Evolutionary conservation across 805 yeast species (phyloP).

Genomic region (Candida tammaniensis): DNA sequence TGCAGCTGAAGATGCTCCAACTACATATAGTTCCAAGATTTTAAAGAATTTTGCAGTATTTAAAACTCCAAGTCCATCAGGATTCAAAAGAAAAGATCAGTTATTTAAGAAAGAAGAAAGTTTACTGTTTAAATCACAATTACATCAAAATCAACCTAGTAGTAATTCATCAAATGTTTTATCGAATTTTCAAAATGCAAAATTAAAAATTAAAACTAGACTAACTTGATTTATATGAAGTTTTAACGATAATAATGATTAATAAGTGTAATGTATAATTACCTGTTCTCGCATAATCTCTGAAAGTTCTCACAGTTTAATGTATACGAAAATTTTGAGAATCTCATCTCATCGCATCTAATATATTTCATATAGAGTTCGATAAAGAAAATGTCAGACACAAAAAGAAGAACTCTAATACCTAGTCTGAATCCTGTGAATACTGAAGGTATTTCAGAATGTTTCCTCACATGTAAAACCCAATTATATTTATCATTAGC

Average conservation of each 20-base stretch:
- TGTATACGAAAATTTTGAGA: too few species aligned
- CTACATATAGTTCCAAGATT: conserved; percentile 34
- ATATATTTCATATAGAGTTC: too few species aligned
- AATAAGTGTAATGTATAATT: too few species aligned
- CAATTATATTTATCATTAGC: conserved; percentile 82
- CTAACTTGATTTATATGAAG: too few species aligned
- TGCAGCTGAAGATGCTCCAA: conserved; percentile 56
- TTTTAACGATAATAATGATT: too few species aligned
- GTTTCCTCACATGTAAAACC: conserved; percentile 62
- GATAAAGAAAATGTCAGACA: too few species aligned
- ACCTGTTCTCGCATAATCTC: neutral
- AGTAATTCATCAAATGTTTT: conserved; percentile 2
- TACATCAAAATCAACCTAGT: conserved; percentile 1
- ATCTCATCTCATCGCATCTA: too few species aligned
- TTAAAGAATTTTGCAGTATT: conserved; percentile 40
- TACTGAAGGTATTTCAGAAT: conserved; percentile 54
- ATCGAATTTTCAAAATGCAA: conserved; percentile 5
- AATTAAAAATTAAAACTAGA: conserved; percentile 6
- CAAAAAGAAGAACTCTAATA: too few species aligned
- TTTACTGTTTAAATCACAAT: conserved; percentile 22
- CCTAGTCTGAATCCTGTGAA: conserved; percentile 36
- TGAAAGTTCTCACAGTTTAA: too few species aligned
- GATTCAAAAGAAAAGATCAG: conserved; percentile 34
- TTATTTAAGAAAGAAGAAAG: conserved; percentile 40
- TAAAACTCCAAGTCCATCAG: conserved; percentile 17